Base-by-base conservation (phyloP, 1,284 basidiomycete species). In the Boletus semigastroideus region DNA sequence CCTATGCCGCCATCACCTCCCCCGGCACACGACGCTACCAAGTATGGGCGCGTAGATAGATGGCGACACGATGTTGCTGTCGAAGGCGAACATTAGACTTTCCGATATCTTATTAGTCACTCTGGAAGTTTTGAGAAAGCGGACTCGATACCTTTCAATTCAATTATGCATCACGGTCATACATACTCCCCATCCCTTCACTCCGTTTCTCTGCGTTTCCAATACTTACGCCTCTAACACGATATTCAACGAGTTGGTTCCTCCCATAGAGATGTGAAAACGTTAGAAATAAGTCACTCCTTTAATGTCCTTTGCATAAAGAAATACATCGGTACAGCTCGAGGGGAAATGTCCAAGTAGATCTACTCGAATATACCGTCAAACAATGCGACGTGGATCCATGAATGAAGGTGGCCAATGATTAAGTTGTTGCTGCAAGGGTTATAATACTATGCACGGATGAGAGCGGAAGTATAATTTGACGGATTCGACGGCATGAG, bases 21-120 rank as follows among this genome's bases (percentile, higher is more conserved):
- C 22, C 83, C 84, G 4, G 65, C 76, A 42, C 79, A 78, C 25
- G 88, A 90, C 52, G 69, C 79, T 41, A 74, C 72, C 17, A 91
- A 90, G 64, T 86, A 78, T 55, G 80, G 78, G 16, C 74, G 78
- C 4, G 88, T 92, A 19, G 90, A 92, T 67, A 78, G 78, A 54
- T 92, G 89, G 89, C 80, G 89, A 60, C 82, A 78, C 54, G 82
- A 87, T 59, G 86, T 92, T 45, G 83, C 82, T 27, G 81, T 85
- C 17, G 86, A 88, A 60, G 80, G 79, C n/a, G 72, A 79, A 52
- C 64, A 56, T 36, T 70, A 59, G 44, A 51, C 20, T 46, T 41
- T 47, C n/a, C 25, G 25, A 25, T 48, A 48, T 40, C 14, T 60
- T 48, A 49, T 49, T 42, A 33, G 38, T 46, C 17, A 28, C 43